phyloP scores from a whole-genome alignment of 208 protist genomes.

The Angomonas deanei region DNA sequence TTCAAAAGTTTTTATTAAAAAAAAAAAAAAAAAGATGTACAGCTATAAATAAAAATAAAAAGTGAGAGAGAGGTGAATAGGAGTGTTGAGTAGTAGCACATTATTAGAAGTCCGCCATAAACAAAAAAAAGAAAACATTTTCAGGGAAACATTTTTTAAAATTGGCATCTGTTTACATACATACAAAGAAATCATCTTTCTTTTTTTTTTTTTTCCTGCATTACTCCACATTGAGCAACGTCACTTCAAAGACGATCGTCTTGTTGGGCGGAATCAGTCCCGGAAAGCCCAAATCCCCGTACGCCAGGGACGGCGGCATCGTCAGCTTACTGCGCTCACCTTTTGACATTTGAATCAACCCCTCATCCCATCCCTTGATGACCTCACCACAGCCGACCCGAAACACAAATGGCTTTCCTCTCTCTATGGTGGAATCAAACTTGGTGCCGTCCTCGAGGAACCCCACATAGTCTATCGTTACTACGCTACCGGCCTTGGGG shows the following conservation, averaged over 20 bases:
- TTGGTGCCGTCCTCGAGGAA: constrained; percentile 74
- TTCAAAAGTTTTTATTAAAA: no score
- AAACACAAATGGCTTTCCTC: constrained; percentile 92
- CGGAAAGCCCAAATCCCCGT: constrained; percentile 84
- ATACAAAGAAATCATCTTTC: no score
- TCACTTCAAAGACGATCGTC: constrained; percentile 91
- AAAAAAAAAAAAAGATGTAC: no score
- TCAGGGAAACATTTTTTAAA: no score
- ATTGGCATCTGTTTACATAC: no score
- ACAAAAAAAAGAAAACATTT: no score
- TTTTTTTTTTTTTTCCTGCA: not conserved
- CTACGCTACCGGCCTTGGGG: constrained; percentile 71
- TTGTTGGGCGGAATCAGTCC: constrained; percentile 85
- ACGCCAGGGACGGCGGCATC: constrained; percentile 84
- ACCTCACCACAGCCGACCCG: constrained; percentile 89
- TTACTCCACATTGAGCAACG: constrained; percentile 80
- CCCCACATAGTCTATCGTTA: constrained; percentile 87
- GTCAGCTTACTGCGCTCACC: constrained; percentile 91
- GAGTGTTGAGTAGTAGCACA: no score
- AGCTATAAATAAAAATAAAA: no score
- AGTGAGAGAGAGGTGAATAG: no score
- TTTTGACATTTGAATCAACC: constrained; percentile 92
- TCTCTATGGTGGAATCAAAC: constrained; percentile 85
- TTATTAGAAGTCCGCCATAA: no score
- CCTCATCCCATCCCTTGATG: constrained; percentile 93